These are phyloP conservation scores for Phallus indusiatus DNA, from an alignment of 768 basidiomycete genomes.

Conservation along the genomic window DNA sequence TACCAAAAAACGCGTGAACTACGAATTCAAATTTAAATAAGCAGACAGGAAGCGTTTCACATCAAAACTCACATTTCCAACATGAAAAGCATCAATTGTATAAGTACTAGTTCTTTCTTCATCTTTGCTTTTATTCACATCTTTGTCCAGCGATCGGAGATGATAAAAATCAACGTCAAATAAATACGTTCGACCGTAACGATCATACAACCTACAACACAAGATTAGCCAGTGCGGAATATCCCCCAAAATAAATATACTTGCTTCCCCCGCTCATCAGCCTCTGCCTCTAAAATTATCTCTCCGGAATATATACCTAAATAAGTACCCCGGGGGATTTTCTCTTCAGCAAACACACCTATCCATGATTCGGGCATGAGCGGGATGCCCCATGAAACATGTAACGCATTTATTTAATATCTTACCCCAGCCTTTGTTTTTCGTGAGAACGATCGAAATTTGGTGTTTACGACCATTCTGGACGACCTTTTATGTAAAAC, in stretches of 20 bases:
- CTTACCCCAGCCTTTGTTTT: constrained; percentile 79
- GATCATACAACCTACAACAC: constrained; percentile 53
- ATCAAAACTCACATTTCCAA: constrained; percentile 56
- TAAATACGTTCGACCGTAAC: constrained; percentile 67
- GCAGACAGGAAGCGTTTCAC: background rate
- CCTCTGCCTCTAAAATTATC: constrained; percentile 57
- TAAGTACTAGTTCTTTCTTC: constrained; percentile 27
- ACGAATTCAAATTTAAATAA: background rate
- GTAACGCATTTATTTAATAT: constrained; percentile 2
- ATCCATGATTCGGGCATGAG: background rate
- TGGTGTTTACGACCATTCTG: constrained; percentile 63
- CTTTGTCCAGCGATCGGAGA: constrained; percentile 29
- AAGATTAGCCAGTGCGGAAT: background rate
- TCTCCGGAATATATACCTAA: constrained; percentile 85
- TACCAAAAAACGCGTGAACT: constrained; percentile 91
- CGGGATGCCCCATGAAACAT: background rate
- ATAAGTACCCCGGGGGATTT: constrained; percentile 60
- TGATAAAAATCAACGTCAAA: constrained; percentile 77
- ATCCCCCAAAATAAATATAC: constrained; percentile 17
- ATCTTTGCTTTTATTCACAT: constrained; percentile 18
- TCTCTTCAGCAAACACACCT: constrained; percentile 66
- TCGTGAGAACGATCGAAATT: constrained; percentile 61
- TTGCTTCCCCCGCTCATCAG: constrained; percentile 58
- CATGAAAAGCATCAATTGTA: constrained; percentile 81
- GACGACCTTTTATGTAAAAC: constrained; percentile 47